These are phyloP conservation scores for Domatiomyces catenatus DNA, from an alignment of 2,329 filamentous ascomycete species.

Conservation along the genomic window DNA sequence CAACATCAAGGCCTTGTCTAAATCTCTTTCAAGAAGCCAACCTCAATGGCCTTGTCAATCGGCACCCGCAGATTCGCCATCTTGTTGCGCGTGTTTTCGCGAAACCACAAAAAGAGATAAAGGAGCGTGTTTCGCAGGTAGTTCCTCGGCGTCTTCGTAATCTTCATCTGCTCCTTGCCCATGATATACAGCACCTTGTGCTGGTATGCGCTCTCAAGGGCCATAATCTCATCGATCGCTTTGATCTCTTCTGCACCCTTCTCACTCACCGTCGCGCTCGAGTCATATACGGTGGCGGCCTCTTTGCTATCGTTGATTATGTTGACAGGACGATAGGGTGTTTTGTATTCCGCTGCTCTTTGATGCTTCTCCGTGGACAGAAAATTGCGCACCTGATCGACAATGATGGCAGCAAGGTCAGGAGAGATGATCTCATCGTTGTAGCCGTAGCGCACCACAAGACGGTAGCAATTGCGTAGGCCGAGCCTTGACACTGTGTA, in stretches of 20 bases:
- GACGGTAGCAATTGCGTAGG: constrained; percentile 50
- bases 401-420: constrained; percentile 45
- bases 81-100: constrained; percentile 26
- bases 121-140: constrained; percentile 19
- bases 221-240: constrained; percentile 15
- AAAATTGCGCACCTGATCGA: constrained; percentile 41
- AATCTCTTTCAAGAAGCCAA: constrained; percentile 29
- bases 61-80: constrained; percentile 25
- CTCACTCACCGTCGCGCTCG: background rate
- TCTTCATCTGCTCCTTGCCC: constrained; percentile 27
- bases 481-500: constrained; percentile 31
- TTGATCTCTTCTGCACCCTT: background rate
- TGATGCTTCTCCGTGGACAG: constrained; percentile 26
- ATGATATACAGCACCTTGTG: constrained; percentile 37
- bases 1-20: constrained; percentile 16
- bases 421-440: constrained; percentile 55
- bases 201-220: constrained; percentile 30
- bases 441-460: constrained; percentile 57
- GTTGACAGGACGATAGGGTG: background rate
- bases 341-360: background rate
- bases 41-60: constrained; percentile 25
- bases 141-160: constrained; percentile 20
- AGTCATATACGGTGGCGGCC: background rate
- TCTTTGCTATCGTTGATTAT: background rate
- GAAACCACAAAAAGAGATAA: constrained; percentile 24